Evolutionary conservation across 768 basidiomycete species (phyloP).

Genomic region (Kwoniella mangroviensis): DNA sequence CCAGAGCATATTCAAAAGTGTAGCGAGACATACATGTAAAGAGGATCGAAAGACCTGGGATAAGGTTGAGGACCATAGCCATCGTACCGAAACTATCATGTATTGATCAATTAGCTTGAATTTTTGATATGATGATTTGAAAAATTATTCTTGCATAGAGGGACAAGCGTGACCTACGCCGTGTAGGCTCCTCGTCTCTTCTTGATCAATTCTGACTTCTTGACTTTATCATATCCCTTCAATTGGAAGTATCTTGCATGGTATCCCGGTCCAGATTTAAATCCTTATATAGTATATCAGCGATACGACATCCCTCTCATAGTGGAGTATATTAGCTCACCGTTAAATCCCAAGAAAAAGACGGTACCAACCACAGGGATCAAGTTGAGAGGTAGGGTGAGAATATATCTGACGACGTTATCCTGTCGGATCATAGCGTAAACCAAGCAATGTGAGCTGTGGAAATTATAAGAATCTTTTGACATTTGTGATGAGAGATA

Average conservation of each 20-base stretch:
- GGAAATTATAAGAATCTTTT: background rate
- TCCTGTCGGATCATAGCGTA: conserved; percentile 25
- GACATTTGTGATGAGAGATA: background rate
- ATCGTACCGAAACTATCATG: conserved; percentile 68
- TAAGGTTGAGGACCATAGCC: conserved; percentile 66
- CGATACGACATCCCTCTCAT: background rate
- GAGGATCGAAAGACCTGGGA: conserved; percentile 67
- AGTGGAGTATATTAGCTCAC: conserved; percentile 5
- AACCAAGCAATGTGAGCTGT: too few species aligned
- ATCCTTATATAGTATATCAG: conserved; percentile 23
- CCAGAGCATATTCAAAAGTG: background rate
- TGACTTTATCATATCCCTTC: conserved; percentile 63
- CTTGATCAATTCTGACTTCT: conserved; percentile 62
- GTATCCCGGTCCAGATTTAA: conserved; percentile 64
- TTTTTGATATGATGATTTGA: background rate
- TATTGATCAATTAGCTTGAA: conserved; percentile 15
- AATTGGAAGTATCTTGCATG: conserved; percentile 74
- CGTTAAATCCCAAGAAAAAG: conserved; percentile 63
- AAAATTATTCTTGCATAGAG: too few species aligned
- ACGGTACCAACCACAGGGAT: conserved; percentile 71
- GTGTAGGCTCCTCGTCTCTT: conserved; percentile 68
- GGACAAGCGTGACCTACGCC: conserved; percentile 60
- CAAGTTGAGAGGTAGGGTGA: conserved; percentile 71
- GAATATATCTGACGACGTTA: conserved; percentile 64
- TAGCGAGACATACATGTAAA: conserved; percentile 60